Evolutionary conservation across 176 grass and related monocot genomes (phyloP).

Genomic region (Carex parvula): DNA sequence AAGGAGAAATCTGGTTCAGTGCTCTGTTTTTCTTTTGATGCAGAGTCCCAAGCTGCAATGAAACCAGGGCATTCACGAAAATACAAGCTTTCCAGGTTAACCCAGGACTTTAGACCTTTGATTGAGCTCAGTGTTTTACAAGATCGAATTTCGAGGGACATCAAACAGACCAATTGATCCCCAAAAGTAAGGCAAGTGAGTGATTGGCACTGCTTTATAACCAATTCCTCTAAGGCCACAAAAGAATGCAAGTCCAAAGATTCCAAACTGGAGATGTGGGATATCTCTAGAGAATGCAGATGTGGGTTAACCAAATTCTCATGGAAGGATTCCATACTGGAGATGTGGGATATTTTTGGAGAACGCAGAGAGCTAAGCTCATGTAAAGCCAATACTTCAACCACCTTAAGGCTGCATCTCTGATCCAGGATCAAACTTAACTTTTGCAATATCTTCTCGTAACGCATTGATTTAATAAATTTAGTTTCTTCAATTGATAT

Average conservation of each 20-base stretch:
- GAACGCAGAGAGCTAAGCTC: not conserved
- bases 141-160: accelerated
- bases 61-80: accelerated
- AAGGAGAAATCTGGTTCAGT: not conserved
- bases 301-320: too few relatives aligned
- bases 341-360: too few relatives aligned
- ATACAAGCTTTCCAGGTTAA: not conserved
- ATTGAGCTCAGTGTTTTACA: not conserved
- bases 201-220: not conserved
- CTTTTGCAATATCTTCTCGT: accelerated
- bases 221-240: not conserved
- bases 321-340: too few relatives aligned
- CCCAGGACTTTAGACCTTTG: conserved; percentile 14
- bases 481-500: too few relatives aligned
- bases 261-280: not conserved
- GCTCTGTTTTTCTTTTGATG: not conserved
- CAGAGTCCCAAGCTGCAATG: not conserved
- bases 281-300: not conserved
- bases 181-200: not conserved
- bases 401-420: too few relatives aligned
- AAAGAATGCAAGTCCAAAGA: not conserved
- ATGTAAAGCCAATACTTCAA: not conserved
- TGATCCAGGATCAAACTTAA: too few relatives aligned
- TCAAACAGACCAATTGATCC: not conserved
- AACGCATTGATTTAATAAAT: too few relatives aligned